Base-by-base conservation (phyloP, 176 grass and related monocot genomes). In the Puya raimondii region DNA sequence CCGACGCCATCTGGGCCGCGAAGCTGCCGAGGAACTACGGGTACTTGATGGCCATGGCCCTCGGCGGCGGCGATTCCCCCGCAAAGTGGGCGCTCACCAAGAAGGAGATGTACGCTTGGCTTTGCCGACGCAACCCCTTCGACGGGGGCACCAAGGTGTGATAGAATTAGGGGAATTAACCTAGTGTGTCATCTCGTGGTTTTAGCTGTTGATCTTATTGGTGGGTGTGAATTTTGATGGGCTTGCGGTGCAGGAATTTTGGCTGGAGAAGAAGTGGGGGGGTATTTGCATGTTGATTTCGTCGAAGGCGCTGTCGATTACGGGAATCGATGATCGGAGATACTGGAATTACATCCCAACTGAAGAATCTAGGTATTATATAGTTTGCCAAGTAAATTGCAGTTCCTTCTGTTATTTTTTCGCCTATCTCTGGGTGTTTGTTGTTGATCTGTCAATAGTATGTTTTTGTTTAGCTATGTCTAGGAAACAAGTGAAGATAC, bases 311-410 rank as follows among this genome's bases (percentile, higher is more conserved):
- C 83, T 99, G 68, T 90, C 81, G 56, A 97, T 99, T 53, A 99
- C 89, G 0, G 89, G 94, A 73, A 99, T 99, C 72, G 87, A 87
- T 73, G 94, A 99, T 75, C 80, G 94, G 74, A 81, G 94, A 90
- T 99, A 99, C 68, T 99, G 94, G 94, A 93, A 90, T 53, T 88
- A 81, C 69, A 86, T 99, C 80, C 87, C 87, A 23, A 90, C 74
- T 20, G 74, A 88, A 84, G 89, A 93, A 90, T 93, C 94, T 48
- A 90, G 89, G 94, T 99, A 49, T 17, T 52, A 26, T 3, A 70
- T 42, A 6, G 33, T 42, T 42, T 42, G 33, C 7, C 33, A 7
- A 42, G 33, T 42, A 42, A 42, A 42, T 42, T 42, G 33, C 33
- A 42, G 33, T 42, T 42, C 4, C 6, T 42, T 42, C 33, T 42